Base-by-base conservation (phyloP, 495 filamentous ascomycete species). In the Penicillium herquei region DNA sequence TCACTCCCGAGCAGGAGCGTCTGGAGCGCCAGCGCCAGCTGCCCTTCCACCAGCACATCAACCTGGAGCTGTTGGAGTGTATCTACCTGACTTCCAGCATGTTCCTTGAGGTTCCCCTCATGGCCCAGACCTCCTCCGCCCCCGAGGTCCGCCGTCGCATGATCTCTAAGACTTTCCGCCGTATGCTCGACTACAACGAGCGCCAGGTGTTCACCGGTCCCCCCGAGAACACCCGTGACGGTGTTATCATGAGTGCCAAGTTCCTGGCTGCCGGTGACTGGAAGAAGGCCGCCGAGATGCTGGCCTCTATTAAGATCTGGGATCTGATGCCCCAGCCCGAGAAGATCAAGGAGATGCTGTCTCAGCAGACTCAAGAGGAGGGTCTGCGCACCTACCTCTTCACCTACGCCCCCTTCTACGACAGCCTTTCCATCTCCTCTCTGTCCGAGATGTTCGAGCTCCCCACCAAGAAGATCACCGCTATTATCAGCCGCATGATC, bases 21-120 rank as follows among this genome's bases (percentile, higher is more conserved):
- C 83, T 98, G 21, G 94, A 99, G 73, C 86, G 92, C 59, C 94
- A 98, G 71, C 85, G 94, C 56, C 94, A 98, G 75, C 81, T 99
- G 55, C 94, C 94, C 41, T 99, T 99, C 84, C 94, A 99, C 78
- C 96, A 97, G 90, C 94, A 99, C 81, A 98, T 99, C 80, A 99
- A 99, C 79, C 82, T 99, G 17, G 94, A 99, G 65, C 84, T 99
- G 31, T 84, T 99, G 3, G 94, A 99, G 72, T 98, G 93, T 67
- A 92, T 97, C 55, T 99, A 99, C 74, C 86, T 99, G 43, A 97
- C 94, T 53, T 97, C 91, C 72, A 95, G 89, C 78, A 98, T 98
- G 94, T 86, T 99, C 56, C 82, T 99, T 44, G 94, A 99, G 77
- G 96, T 99, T 57, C 94, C 94, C 11, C 88, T 96, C 44, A 86